Conservation (phyloP, 495 filamentous ascomycete genomes). For the Schizothecium vesticola region DNA sequence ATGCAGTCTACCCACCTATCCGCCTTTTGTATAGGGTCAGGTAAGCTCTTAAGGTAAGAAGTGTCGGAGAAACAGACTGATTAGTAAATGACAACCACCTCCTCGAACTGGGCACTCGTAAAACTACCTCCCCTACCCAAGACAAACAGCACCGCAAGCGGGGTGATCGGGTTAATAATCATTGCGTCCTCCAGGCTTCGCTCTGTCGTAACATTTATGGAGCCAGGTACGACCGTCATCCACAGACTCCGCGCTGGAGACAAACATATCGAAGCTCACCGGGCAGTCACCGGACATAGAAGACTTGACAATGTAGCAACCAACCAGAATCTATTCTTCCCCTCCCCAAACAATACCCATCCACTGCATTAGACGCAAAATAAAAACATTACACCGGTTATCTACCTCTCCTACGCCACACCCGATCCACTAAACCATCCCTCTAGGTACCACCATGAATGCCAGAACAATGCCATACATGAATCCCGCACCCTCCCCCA, state of each 20-base stretch:
- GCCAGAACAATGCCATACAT: not conserved
- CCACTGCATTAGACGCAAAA: not conserved
- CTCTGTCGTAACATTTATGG: not conserved
- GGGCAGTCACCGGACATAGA: not conserved
- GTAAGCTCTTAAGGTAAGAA: not conserved
- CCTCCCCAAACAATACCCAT: not conserved
- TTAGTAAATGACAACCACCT: not conserved
- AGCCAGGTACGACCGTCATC: not conserved
- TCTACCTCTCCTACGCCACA: not conserved
- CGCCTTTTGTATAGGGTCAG: too few relatives aligned
- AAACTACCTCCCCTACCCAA: not conserved
- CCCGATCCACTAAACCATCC: not conserved
- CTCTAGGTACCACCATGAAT: not conserved
- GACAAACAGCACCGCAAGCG: not conserved
- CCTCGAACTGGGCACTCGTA: not conserved
- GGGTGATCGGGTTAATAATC: too few relatives aligned
- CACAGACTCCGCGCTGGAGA: not conserved
- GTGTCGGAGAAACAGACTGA: not conserved
- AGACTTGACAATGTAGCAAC: not conserved
- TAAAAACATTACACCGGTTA: not conserved
- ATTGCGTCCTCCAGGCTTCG: not conserved
- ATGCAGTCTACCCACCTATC: too few relatives aligned
- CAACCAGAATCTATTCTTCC: not conserved
- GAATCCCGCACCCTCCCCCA: not conserved
- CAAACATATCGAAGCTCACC: not conserved